phyloP scores from a whole-genome alignment of 768 basidiomycete species.

The Podaxis pistillaris region DNA sequence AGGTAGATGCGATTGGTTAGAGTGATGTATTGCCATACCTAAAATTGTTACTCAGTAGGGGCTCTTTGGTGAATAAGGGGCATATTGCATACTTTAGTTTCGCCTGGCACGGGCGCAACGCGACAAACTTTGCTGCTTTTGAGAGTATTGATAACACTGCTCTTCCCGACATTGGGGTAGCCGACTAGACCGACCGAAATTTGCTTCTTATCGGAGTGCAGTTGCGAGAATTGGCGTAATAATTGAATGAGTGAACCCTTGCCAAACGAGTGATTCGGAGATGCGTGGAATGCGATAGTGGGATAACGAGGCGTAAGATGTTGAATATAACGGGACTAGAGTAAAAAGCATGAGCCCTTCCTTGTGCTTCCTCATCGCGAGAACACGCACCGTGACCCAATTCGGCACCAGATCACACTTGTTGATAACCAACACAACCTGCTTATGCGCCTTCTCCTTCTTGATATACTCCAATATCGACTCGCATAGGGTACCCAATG shows the following conservation, averaged over 20 bases:
- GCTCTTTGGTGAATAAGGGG: neutral
- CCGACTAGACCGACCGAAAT: constrained; percentile 98
- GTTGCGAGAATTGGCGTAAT: constrained; percentile 91
- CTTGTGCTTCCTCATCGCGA: neutral
- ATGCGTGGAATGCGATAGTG: constrained; percentile 98
- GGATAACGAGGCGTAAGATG: constrained; percentile 93
- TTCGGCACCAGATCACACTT: constrained; percentile 98
- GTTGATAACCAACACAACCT: constrained; percentile 94
- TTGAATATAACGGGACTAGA: constrained; percentile 91
- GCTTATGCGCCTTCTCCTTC: constrained; percentile 98
- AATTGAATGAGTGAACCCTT: constrained; percentile 98
- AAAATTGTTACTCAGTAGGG: constrained; percentile 17
- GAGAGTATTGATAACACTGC: constrained; percentile 95
- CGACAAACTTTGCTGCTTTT: constrained; percentile 98
- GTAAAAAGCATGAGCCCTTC: constrained; percentile 2
- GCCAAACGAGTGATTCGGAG: constrained; percentile 98
- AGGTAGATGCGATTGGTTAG: constrained; percentile 95
- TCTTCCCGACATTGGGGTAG: constrained; percentile 98
- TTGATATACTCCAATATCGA: constrained; percentile 89
- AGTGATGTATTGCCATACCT: constrained; percentile 99
- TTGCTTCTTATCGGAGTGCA: constrained; percentile 99
- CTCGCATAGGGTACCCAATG: constrained; percentile 92
- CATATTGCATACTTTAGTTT: constrained; percentile 70
- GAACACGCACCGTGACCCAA: constrained; percentile 90
- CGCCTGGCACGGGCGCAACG: constrained; percentile 95